Base-by-base conservation (phyloP, 2,329 filamentous ascomycete species). In the Aspergillus sp. region DNA sequence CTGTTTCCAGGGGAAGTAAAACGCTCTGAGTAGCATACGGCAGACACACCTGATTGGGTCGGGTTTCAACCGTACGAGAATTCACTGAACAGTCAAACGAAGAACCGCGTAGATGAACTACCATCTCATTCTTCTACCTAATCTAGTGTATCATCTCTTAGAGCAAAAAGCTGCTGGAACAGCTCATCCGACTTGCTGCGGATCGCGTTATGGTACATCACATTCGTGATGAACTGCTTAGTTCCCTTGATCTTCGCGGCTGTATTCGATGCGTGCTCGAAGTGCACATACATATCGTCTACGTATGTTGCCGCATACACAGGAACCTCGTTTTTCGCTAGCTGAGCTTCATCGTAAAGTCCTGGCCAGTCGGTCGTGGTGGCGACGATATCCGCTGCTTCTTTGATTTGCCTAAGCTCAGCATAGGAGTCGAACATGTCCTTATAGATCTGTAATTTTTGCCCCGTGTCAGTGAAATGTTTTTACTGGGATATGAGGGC, bases 231-330 rank as follows among this genome's bases (percentile, higher is more conserved):
- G 66, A 89, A 95, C 41, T 90, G 86, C 77, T 91, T 92, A 70
- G 86, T 88, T 1, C 86, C 87, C 70, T 85, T 88, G 70, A 97
- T 90, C 68, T 87, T 84, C 41, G 77, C 78, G 9, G 90, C 91
- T 15, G 91, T 96, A 65, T 89, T 85, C 66, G 84, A 82, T 8
- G 90, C 89, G 55, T 92, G 77, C 6, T 85, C 85, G 64, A 85
- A 90, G 68, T 96, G 90, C 31, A 98, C 93, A 68, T 96, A 97
- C 90, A 97, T 95, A 70, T 96, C 92, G 62, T 96, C 89, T 4
- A 91, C 73, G 66, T 90, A 98, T 2, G 86, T 89, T 1, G 90
- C 91, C 1, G 92, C 89, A 68, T 95, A 97, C 0, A 96, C 86
- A 0, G 93, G 93, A 0, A 97, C 90, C 58, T 87, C 81, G 67